Base-by-base conservation (phyloP, 352 stramenopile species). In the Phytophthora constricta region DNA sequence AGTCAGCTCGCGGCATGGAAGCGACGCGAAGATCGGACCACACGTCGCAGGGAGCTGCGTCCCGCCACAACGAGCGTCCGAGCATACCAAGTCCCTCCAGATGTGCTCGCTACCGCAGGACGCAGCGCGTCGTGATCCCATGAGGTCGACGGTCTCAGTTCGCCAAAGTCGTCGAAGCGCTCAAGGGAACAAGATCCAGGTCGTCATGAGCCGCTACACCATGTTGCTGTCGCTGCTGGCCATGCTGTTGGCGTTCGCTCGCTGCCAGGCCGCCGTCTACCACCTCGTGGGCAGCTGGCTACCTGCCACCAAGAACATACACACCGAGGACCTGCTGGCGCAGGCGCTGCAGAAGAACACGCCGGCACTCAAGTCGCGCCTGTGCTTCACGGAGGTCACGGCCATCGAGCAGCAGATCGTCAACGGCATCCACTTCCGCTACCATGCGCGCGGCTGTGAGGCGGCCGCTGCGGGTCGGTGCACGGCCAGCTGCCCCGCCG, bases 381-480 rank as follows among this genome's bases (percentile, higher is more conserved):
- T 89, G 5, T 89, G 80, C 73, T 82, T 81, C 49, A 66, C 71
- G 23, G 57, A 82, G 41, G 65, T 89, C 42, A 61, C 59, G 31
- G 62, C 71, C 39, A 74, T 89, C 39, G 64, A 86, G 55, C 74
- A 83, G 72, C 80, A 87, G 67, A 80, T 89, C 59, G 80, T 89
- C 48, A 80, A 86, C 48, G 80, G 80, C 50, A 84, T 86, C 59
- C 81, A 86, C 63, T 89, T 86, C 52, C 76, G 77, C 66, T 89
- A 77, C 70, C 69, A 83, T 50, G 58, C 86, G 22, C 65, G 60
- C 5, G 80, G 78, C 13, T 89, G 80, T 42, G 60, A 70, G 37
- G 47, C 77, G 13, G 42, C 50, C 34, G 62, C 33, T 28, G 56
- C 65, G 1, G 75, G 72, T 16, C 57, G 64, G 17, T 84, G 78